Base-by-base conservation (phyloP, 1,139 yeast genomes). In the Debaryomycetaceae sp. region DNA sequence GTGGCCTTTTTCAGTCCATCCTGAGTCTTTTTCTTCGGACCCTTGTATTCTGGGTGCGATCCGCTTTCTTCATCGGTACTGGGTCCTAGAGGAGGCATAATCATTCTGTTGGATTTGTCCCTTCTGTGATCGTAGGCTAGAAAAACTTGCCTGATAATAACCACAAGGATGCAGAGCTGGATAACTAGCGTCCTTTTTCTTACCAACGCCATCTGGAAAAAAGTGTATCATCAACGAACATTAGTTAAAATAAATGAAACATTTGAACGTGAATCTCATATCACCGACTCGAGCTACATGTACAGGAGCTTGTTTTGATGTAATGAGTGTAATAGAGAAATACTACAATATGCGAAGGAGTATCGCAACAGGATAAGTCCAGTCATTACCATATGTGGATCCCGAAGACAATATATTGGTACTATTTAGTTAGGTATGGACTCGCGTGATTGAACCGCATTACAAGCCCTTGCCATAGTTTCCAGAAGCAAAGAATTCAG, bases 401-500 rank as follows among this genome's bases (percentile, higher is more conserved):
- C 20, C 20, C 4, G 20, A 17, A 17, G 20, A 17, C 20, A 17
- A 17, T 17, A 17, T 17, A 17, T 17, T 17, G 20, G 20, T 17
- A 27, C 31, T 27, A 27, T 27, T 8, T 27, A 27, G 31, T 27
- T 27, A 27, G 11, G 31, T 27, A 27, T 7, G 2, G 11, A 27
- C 31, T 27, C 31, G 31, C 11, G 31, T 27, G 11, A 27, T 27
- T 8, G 7, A 34, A 34, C 8, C 22, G n/a, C 39, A 41, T 63
- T 80, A 88, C 67, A 89, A 76, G 34, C 96, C 97, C 72, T 89
- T 89, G 52, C 95, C 96, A 65, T 87, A 88, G 68, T 87, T 85
- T 42, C 96, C 96, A 51, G 80, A 72, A 49, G 80, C 81, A 56
- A 85, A 85, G 67, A 89, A 90, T 45, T 78, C 85, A 70, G 85